Evolutionary conservation across 441 rosid species (phyloP).

Genomic region (Populus hybrid): DNA sequence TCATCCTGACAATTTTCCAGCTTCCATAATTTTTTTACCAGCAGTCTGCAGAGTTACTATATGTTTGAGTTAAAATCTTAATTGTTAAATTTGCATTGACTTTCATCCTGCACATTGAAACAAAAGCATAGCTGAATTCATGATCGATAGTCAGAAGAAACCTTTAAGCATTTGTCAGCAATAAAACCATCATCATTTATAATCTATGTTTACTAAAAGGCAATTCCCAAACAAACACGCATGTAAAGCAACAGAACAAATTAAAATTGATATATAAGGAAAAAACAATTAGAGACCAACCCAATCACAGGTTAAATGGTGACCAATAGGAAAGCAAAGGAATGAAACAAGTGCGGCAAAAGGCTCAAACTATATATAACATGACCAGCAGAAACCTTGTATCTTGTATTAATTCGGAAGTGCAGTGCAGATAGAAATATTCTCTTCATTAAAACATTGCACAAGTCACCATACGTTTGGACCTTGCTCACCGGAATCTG

Average conservation of each 20-base stretch:
- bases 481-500: conserved; percentile 97
- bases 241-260: background rate
- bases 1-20: background rate
- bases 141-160: background rate
- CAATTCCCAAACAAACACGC: conserved; percentile 1
- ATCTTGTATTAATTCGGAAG: conserved; percentile 95
- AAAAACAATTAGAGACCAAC: background rate
- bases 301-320: background rate
- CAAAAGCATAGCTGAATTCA: too few species aligned
- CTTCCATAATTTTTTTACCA: background rate
- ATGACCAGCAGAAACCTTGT: conserved; percentile 60
- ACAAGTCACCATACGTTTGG: conserved; percentile 85
- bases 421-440: conserved; percentile 99
- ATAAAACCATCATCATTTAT: background rate
- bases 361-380: background rate
- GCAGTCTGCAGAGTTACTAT: conserved; percentile 2
- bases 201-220: background rate
- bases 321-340: background rate
- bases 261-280: background rate
- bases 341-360: background rate
- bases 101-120: background rate
- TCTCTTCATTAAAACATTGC: conserved; percentile 95
- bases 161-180: background rate
- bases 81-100: background rate
- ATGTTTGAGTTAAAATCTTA: conserved; percentile 1